Evolutionary conservation across 345 rosid genomes (phyloP), one percentile per base, ranked within the genome.

Genomic region (Capsella bursapastoris): DNA sequence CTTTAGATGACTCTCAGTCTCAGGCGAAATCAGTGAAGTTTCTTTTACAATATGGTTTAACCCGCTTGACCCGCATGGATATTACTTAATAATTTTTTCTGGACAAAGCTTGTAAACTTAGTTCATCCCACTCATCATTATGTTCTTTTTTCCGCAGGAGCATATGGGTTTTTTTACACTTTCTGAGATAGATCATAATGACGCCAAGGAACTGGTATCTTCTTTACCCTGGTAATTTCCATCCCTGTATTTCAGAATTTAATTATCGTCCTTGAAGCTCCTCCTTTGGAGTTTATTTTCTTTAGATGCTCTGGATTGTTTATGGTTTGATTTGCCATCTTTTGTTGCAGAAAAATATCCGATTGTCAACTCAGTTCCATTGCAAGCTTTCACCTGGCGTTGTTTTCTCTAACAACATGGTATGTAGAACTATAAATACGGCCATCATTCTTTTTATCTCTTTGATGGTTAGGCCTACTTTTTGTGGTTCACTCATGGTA

Each of bases 171-270:
- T 82, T 78, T 57, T 72, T 71, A 78, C 83, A 50, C 76, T 79
- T 80, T 82, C 80, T 29, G 63, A 75, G 64, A 80, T 73, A 80
- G 83, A 77, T 73, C 70, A 58, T 37, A 76, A 72, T 73, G 85
- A 81, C 79, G 78, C 79, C 72, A 80, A 76, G 82, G 90, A 87
- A 87, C 87, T 85, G 97, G 98, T 91, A 89, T 82, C 82, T 72
- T 83, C 90, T 85, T 83, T 83, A 81, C 83, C 90, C 90, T 86
- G 90, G 89, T 90, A 88, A 86, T 84, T 79, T 83, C 86, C 82
- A 64, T 81, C 69, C 82, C 80, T 78, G 60, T 82, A 47, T 77
- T 71, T 72, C 32, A 16, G 44, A 76, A 60, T 61, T 61, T 55
- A 29, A 7, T 59, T 51, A 43, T 45, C 2, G 7, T 77, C 61